Base-by-base conservation (phyloP, 805 yeast genomes). In the Pichia exigua region DNA sequence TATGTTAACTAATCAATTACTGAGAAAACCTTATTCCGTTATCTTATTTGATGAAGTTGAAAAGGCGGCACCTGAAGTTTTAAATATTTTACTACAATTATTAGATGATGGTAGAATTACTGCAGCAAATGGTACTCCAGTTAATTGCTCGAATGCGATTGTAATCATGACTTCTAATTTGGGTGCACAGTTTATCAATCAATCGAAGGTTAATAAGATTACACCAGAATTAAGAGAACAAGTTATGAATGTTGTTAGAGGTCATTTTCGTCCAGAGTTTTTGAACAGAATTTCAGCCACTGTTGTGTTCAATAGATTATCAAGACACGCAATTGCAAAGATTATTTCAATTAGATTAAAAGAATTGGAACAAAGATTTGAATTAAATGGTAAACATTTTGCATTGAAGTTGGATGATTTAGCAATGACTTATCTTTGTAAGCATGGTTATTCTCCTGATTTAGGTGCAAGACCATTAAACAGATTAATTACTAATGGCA, bases 51-150 rank as follows among this genome's bases (percentile, higher is more conserved):
- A 94, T 71, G 99, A 94, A 73, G 96, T 94, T 51, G 99, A 94
- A 66, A 94, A 94, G 71, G 99, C 99, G 18, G 96, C 96, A 8
- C 99, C 99, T 1, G 98, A 92, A 67, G 99, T 94, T 2, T 75
- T 92, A 65, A 94, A 97, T 10, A 85, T 94, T 21, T 75, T 94
- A 62, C 76, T 94, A 59, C 99, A 94, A 70, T 81, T 94, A 72
- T 74, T 94, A 55, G 99, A 94, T 64, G 99, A 94, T 70, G 99
- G 99, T 65, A 83, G 97, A 70, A 83, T 94, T 56, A 89, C 97
- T 17, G 86, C 96, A 18, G 88, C 96, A 49, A 89, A 87, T 64
- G 99, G 99, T 65, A 91, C 92, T 62, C 82, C 89, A 40, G 85
- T 94, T 61, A 91, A 91, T 72, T 92, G 96, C 59, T 85, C 97